Conservation (phyloP, 1,284 basidiomycete genomes). For the Cutaneotrichosporon sp. region DNA sequence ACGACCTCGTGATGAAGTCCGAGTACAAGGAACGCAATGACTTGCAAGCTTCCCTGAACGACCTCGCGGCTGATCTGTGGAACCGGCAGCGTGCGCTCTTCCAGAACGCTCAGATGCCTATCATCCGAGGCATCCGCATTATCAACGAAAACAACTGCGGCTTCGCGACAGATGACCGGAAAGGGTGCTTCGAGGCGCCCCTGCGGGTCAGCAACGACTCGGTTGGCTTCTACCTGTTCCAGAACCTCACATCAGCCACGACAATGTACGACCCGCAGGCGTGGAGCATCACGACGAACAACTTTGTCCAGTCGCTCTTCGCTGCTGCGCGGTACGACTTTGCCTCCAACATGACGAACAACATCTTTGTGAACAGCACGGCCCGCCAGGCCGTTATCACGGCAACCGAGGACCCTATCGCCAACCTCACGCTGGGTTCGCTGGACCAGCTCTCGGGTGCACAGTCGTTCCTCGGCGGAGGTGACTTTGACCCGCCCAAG, state of each 20-base stretch:
- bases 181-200: slow-evolving; percentile 18
- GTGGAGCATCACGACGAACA: slow-evolving; percentile 21
- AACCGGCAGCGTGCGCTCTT: slow-evolving; percentile 22
- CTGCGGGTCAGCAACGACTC: slow-evolving; percentile 16
- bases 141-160: slow-evolving; percentile 24
- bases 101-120: slow-evolving; percentile 8
- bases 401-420: slow-evolving; percentile 7
- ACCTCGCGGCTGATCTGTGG: slow-evolving; percentile 25
- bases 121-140: slow-evolving; percentile 20
- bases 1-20: slow-evolving; percentile 15
- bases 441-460: slow-evolving; percentile 20
- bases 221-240: slow-evolving; percentile 22
- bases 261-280: slow-evolving; percentile 3
- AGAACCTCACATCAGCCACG: slow-evolving; percentile 19
- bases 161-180: slow-evolving; percentile 15
- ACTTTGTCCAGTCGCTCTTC: slow-evolving; percentile 24
- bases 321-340: slow-evolving; percentile 28
- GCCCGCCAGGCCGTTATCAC: slow-evolving; percentile 11
- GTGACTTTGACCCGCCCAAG: slow-evolving; percentile 13
- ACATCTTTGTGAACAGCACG: slow-evolving; percentile 21
- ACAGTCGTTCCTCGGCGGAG: slow-evolving; percentile 12
- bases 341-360: slow-evolving; percentile 26
- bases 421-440: slow-evolving; percentile 16
- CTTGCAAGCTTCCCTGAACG: slow-evolving; percentile 16
- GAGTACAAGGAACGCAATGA: slow-evolving; percentile 11